These are phyloP conservation scores for Vigna angularis DNA, from an alignment of 306 rosid genomes.

Conservation along the genomic window DNA sequence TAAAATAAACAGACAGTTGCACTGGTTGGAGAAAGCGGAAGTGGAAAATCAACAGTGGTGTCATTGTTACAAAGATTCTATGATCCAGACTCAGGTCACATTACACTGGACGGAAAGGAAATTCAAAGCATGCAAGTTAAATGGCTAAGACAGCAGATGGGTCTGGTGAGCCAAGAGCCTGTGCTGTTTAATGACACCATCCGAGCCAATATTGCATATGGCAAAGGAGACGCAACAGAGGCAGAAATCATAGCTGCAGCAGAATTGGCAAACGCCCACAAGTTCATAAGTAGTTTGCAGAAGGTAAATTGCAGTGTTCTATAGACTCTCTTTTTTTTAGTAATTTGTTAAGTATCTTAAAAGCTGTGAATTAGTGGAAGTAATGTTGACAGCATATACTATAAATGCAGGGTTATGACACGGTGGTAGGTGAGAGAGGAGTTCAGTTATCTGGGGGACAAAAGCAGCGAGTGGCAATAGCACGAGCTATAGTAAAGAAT, in stretches of 20 bases:
- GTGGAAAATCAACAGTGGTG: conserved; percentile 87
- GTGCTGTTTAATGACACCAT: conserved; percentile 75
- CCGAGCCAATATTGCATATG: conserved; percentile 75
- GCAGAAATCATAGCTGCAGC: conserved; percentile 69
- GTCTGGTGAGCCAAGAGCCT: conserved; percentile 85
- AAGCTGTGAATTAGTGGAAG: not conserved
- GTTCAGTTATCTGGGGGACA: conserved; percentile 82
- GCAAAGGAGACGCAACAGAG: conserved; percentile 66
- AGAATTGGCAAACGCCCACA: conserved; percentile 68
- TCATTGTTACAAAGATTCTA: conserved; percentile 77
- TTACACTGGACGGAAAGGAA: conserved; percentile 68
- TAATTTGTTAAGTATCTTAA: not conserved
- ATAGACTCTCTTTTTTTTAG: not conserved
- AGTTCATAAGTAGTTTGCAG: conserved; percentile 70
- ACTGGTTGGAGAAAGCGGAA: conserved; percentile 86
- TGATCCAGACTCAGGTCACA: conserved; percentile 71
- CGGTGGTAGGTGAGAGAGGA: conserved; percentile 75
- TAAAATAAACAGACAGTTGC: conserved; percentile 65
- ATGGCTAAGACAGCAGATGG: conserved; percentile 89
- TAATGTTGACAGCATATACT: not conserved
- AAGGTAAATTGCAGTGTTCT: conserved; percentile 50
- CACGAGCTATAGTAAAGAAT: conserved; percentile 68
- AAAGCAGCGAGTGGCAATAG: conserved; percentile 85
- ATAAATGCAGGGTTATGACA: conserved; percentile 66
- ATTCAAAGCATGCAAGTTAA: conserved; percentile 61